Evolutionary conservation across 2,329 filamentous ascomycete species (phyloP), one percentile per base, ranked within the genome.

Genomic region (Colletotrichum gloeosporioides): DNA sequence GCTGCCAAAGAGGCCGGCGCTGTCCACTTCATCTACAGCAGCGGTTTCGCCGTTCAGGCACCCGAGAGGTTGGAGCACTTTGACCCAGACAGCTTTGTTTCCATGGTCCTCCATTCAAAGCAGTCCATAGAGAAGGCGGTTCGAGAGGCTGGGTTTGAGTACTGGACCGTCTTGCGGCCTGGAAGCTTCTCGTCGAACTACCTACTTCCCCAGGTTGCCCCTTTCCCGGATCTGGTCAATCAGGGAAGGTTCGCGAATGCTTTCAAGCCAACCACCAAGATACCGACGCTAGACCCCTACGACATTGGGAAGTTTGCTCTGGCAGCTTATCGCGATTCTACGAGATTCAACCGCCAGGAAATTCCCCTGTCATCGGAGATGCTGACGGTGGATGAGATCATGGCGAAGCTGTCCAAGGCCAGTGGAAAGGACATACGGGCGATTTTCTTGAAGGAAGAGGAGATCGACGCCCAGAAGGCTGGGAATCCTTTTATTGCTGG

Each of bases 141-240:
- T 6, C 81, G 83, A 25, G 70, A 78, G 10, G 79, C 81, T 2
- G 84, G 84, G 3, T 86, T 89, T 74, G 77, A 84, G 16, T 77
- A 80, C 9, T 90, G 87, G 85, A 90, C 89, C 0, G 84, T 91
- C 27, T 79, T 91, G 3, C 87, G 88, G 3, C 88, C 88, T 0
- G 87, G 86, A 2, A 86, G 84, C 78, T 91, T 91, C 82, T 89
- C 89, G 86, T 83, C 85, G 25, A 91, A 91, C 78, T 88, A 87
- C 76, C 64, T 90, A 6, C 73, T 81, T 6, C 88, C 88, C 4
- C 81, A 86, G 13, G 84, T 86, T 2, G 69, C 67, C 10, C 83
- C 86, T 81, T 88, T 86, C 73, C 82, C 84, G 0, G 85, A 83
- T 0, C 80, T 90, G 8, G 79, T 82, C 3, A 82, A 84, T 8